Evolutionary conservation across 83 land plant genomes (phyloP), one percentile per base, ranked within the genome.

Genomic region (Picea abies): DNA sequence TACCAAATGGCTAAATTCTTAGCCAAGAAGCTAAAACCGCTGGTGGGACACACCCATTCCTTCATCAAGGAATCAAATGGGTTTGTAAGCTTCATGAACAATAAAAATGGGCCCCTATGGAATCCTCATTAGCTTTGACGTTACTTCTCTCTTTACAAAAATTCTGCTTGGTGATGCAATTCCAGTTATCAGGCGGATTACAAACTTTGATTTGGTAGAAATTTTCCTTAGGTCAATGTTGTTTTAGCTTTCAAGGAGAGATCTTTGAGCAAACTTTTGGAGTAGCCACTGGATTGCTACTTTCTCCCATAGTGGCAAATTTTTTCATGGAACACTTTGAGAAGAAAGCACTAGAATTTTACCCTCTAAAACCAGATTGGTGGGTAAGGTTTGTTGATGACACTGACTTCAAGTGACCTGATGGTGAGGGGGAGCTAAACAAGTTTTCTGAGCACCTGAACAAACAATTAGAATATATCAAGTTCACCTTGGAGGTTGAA

Each of bases 221-320:
- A 9, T 65, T 23, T 65, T 23, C 11, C 20, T 23, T 26, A 65
- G 25, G 9, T 65, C 12, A 23, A 22, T 10, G 25, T 23, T 65
- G 47, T 65, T 64, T 65, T 65, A 23, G 26, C 68, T 65, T 65
- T n/a, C 0, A 23, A 64, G 67, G 67, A n/a, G 11, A 17, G 25
- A 64, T 64, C n/a, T 64, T 7, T n/a, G 67, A 64, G 29, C 25
- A 5, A 64, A 22, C 67, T 64, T 22, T n/a, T 22, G 8, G 10
- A 64, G 25, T 64, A 64, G 29, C 67, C n/a, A 64, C 17, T 4
- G 26, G 10, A 17, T 64, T 25, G 1, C 7, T 25, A 22, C 17
- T 64, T n/a, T n/a, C 67, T 64, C 67, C 67, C n/a, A 64, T 64
- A n/a, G 67, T 64, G 29, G 26, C 67, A 22, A 64, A 64, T n/a